Base-by-base conservation (phyloP, 2,329 filamentous ascomycete genomes). In the Phialophora verrucosa region DNA sequence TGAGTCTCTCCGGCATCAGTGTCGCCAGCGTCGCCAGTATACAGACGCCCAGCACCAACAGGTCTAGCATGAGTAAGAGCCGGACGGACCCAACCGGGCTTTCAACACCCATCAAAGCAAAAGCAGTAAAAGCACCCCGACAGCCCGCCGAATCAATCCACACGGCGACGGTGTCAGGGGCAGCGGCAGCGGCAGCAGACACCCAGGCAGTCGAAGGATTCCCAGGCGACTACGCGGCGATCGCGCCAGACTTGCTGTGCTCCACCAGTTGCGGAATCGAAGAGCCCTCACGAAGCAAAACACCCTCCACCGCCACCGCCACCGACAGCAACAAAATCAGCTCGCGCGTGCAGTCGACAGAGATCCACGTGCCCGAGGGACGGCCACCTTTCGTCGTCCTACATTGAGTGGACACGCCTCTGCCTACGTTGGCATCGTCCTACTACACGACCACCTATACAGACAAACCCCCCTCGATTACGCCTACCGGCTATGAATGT, bases 1-100 rank as follows among this genome's bases (percentile, higher is more conserved):
- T 55, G 29, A 55, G 53, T 55, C 53, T 55, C 29, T 20, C 53
- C 5, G 14, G 53, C 53, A 55, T 32, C 17, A 23, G 29, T 4
- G n/a, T 32, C 27, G 3, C n/a, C 17, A 35, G 29, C 25, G 8
- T 32, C 27, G 12, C 12, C 25, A 32, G 29, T 12, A 35, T 55
- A 10, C 29, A 25, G 12, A 10, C 29, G 4, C 3, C 12, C 17
- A 32, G 29, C 11, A 10, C 12, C 53, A 35, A 12, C 49, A 53
- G 17, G 29, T 31, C 17, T n/a, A 55, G 27, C 27, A 55, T 35
- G 27, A 55, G 23, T 12, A 55, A 11, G 14, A 51, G 49, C 23
- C 8, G 25, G 49, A 27, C 49, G 23, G 38, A 44, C 5, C 17
- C 49, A 23, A 27, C 20, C 2, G 32, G 29, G 3, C 20, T 27